phyloP scores from a whole-genome alignment of 306 rosid species.

The Trifolium repens region DNA sequence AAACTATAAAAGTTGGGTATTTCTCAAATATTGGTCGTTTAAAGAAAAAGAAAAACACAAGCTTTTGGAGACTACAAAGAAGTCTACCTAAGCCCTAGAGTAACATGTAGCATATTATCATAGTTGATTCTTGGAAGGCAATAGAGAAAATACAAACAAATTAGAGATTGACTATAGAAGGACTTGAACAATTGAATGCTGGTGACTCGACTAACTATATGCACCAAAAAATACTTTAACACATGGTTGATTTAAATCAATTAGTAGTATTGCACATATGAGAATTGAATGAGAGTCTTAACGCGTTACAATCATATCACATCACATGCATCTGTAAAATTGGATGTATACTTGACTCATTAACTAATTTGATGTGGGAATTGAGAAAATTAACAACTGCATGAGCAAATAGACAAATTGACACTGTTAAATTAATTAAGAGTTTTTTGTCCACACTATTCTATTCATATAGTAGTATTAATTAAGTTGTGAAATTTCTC shows the following conservation, averaged over 20 bases:
- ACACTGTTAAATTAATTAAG: too few species aligned
- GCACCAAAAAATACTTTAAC: too few species aligned
- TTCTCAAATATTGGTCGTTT: too few species aligned
- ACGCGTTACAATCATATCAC: background rate
- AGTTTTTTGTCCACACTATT: too few species aligned
- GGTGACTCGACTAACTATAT: background rate
- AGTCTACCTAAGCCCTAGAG: too few species aligned
- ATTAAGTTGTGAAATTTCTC: background rate
- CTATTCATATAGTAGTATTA: background rate
- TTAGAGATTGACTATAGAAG: background rate
- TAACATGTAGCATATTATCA: too few species aligned
- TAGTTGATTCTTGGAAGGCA: background rate
- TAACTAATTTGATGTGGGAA: background rate
- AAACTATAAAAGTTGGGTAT: too few species aligned
- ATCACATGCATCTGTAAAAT: background rate
- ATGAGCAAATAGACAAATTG: background rate
- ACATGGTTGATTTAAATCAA: too few species aligned
- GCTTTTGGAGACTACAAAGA: too few species aligned
- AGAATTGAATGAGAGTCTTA: background rate
- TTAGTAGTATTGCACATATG: too few species aligned
- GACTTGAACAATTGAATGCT: background rate
- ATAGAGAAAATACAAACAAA: background rate
- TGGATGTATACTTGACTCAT: background rate
- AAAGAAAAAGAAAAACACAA: too few species aligned
- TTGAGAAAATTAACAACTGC: background rate